phyloP scores from a whole-genome alignment of 2,329 filamentous ascomycete species.

The Amauroascus verrucosus region DNA sequence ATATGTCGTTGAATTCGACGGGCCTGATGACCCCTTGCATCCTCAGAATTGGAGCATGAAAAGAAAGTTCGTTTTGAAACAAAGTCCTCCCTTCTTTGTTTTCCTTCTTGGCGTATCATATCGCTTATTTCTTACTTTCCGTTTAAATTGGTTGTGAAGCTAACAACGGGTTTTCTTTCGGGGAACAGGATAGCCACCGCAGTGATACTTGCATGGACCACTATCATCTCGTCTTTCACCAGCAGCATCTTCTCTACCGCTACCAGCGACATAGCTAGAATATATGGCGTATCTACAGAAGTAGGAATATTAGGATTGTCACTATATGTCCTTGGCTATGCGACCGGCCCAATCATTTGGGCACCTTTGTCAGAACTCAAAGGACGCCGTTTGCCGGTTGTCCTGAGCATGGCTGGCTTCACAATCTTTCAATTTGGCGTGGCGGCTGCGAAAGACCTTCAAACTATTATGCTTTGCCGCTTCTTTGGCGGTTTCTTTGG shows the following conservation, averaged over 20 bases:
- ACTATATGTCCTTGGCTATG: slow-evolving; percentile 40
- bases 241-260: slow-evolving; percentile 63
- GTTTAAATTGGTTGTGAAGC: too few species aligned
- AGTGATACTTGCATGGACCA: slow-evolving; percentile 38
- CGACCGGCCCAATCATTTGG: slow-evolving; percentile 41
- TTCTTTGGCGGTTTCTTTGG: slow-evolving; percentile 47
- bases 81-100: not conserved
- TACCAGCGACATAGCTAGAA: slow-evolving; percentile 45
- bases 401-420: slow-evolving; percentile 43
- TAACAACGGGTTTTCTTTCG: not conserved
- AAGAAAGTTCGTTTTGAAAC: slow-evolving; percentile 54
- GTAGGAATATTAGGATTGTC: slow-evolving; percentile 34
- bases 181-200: slow-evolving; percentile 12
- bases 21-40: slow-evolving; percentile 70
- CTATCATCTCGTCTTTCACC: slow-evolving; percentile 45
- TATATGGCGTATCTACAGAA: slow-evolving; percentile 48
- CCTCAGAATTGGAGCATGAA: slow-evolving; percentile 75
- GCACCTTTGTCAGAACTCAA: slow-evolving; percentile 46
- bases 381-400: slow-evolving; percentile 41
- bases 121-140: too few species aligned
- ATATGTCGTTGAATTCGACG: slow-evolving; percentile 65
- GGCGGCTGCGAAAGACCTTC: slow-evolving; percentile 42
- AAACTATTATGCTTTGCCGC: slow-evolving; percentile 44
- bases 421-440: slow-evolving; percentile 42
- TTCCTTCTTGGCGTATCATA: too few species aligned